Evolutionary conservation across 192 early-diverging fungal genomes (phyloP).

Genomic region (Nowakowskiella sp.): DNA sequence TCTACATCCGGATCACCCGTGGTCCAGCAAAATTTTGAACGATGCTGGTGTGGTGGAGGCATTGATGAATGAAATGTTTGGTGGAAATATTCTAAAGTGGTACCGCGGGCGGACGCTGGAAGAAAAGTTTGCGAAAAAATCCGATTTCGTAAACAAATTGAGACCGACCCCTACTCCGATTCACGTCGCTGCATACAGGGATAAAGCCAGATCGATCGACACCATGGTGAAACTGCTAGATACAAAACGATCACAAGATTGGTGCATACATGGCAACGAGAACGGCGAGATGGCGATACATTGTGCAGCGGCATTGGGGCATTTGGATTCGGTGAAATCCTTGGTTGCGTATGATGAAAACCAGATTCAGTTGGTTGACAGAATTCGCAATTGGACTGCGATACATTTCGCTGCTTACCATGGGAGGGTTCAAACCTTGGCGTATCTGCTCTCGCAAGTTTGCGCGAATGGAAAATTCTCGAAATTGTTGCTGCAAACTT

Average conservation of each 20-base stretch:
- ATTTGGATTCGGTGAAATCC: not conserved
- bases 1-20: too few relatives aligned
- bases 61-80: too few relatives aligned
- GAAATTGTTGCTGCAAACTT: not conserved
- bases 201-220: not conserved
- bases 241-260: not conserved
- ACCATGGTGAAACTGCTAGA: not conserved
- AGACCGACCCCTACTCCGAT: too few relatives aligned
- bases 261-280: not conserved
- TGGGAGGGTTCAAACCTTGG: not conserved
- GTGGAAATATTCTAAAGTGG: too few relatives aligned
- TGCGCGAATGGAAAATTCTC: too few relatives aligned
- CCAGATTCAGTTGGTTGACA: not conserved
- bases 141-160: too few relatives aligned
- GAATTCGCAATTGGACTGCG: not conserved
- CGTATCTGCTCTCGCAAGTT: not conserved
- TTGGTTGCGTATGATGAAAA: too few relatives aligned
- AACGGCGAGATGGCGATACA: not conserved
- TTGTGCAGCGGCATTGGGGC: not conserved
- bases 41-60: too few relatives aligned
- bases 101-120: too few relatives aligned
- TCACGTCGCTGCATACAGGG: not conserved
- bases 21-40: too few relatives aligned
- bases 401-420: constrained; percentile 4
- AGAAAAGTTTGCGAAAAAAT: too few relatives aligned